Base-by-base conservation (phyloP, 129 eudicot genomes). In the Cynara cardunculus region DNA sequence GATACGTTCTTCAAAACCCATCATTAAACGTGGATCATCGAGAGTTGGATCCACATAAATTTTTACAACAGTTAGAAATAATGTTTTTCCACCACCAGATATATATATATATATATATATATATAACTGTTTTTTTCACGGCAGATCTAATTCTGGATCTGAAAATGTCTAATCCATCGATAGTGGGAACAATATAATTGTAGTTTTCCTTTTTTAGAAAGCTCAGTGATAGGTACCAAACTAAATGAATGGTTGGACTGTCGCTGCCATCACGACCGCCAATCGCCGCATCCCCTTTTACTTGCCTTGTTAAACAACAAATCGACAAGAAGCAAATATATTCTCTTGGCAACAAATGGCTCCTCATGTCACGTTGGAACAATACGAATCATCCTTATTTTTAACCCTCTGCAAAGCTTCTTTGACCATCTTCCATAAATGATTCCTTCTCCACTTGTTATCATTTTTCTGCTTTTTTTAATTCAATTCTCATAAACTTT, bases 281-380 rank as follows among this genome's bases (percentile, higher is more conserved):
- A 70, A 26, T 82, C 86, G 73, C 82, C 86, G 78, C 86, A 77
- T 82, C 81, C 44, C 73, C 73, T 24, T 76, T 44, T 10, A 69
- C 72, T 59, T 71, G 81, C 34, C 81, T 70, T 70, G 70, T 21
- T 56, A 44, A 77, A 25, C 67, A 77, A 35, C 80, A 79, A 76
- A 80, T 66, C 72, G 86, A 76, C 46, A 79, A 73, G 77, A 30
- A 66, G 30, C 25, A 61, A 77, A 49, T 77, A 71, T 74, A 71
- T 72, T 79, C 79, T 65, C 39, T 8, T n/a, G 59, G 21, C 78
- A 80, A 59, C 62, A 80, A 80, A 68, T 59, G 84, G 86, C 85
- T 71, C 68, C 80, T 85, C 81, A 75, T 85, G 85, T 70, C 77
- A 74, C 68, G 78, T 82, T 79, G 73, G 80, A 82, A 72, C 77